Base-by-base conservation (phyloP, 345 rosid genomes). In the Raphanus sativus region DNA sequence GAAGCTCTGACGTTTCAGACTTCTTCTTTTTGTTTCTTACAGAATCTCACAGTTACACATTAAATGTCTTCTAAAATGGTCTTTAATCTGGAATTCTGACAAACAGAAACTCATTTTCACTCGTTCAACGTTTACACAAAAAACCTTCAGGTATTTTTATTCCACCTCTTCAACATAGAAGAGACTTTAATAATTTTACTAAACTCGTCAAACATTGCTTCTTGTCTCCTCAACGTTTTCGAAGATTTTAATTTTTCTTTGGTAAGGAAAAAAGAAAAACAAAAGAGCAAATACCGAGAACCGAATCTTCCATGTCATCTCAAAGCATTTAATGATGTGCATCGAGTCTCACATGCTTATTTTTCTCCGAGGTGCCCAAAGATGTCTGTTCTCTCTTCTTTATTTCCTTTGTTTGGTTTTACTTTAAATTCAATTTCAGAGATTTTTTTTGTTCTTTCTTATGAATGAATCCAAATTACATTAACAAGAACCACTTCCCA, bases 291-390 rank as follows among this genome's bases (percentile, higher is more conserved):
- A 77, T 82, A 81, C 84, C 89, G 73, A 87, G 84, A 81, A 86
- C 71, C 85, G 90, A 89, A 89, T 89, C 89, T 86, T 87, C 90
- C 88, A 85, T 77, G 85, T 85, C 88, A 84, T 80, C 86, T 77
- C 55, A 71, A 79, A 78, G 82, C 88, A 86, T 86, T 87, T 74
- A 89, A 78, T 84, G 87, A 73, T 73, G 36, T 78, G 84, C 88
- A 85, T 88, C 71, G 90, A 75, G 78, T 82, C 73, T 83, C 80
- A 81, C 88, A 83, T 81, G 86, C 80, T 80, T 80, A 65, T 75
- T 79, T 81, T 82, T 73, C 80, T 76, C 87, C 77, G 79, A 62
- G 77, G 77, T 80, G 78, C 85, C 56, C 85, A 76, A 87, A 89
- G 94, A 89, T 89, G 94, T 88, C 89, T 89, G 94, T 89, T 85